A percentile compares a stretch with the other conserved stretches of the same genome.
These are phyloP conservation scores for Alternaria dauci DNA, from an alignment of 2,329 filamentous ascomycete species.

Conservation along the genomic window DNA sequence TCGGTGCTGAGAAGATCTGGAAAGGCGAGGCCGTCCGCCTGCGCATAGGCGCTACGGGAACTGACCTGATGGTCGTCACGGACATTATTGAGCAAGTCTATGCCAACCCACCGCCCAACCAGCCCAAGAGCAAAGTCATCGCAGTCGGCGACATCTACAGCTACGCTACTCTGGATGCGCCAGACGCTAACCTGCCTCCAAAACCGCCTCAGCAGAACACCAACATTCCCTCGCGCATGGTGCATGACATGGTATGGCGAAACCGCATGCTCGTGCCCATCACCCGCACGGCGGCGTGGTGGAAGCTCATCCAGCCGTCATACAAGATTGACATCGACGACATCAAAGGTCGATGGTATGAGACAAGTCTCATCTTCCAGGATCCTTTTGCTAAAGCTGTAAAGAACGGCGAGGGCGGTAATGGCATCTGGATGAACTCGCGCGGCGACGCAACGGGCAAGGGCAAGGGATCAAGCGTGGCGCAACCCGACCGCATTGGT, in stretches of 20 bases:
- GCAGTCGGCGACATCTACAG: slow-evolving; percentile 63
- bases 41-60: slow-evolving; percentile 51
- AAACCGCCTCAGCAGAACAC: slow-evolving; percentile 51
- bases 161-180: slow-evolving; percentile 50
- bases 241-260: slow-evolving; percentile 60
- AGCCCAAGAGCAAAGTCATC: slow-evolving; percentile 45
- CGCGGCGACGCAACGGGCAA: slow-evolving; percentile 52
- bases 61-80: slow-evolving; percentile 60
- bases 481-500: slow-evolving; percentile 46
- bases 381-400: slow-evolving; percentile 44
- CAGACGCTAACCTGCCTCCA: slow-evolving; percentile 42
- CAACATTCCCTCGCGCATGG: slow-evolving; percentile 60
- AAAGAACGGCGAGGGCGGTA: slow-evolving; percentile 52
- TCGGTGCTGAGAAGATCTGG: slow-evolving; percentile 69
- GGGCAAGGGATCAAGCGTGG: slow-evolving; percentile 37
- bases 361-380: slow-evolving; percentile 60
- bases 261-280: slow-evolving; percentile 55
- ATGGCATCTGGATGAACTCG: slow-evolving; percentile 59
- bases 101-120: slow-evolving; percentile 16
- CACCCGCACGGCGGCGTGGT: slow-evolving; percentile 51
- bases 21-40: slow-evolving; percentile 66
- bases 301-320: slow-evolving; percentile 52
- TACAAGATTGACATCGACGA: slow-evolving; percentile 55
- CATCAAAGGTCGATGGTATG: slow-evolving; percentile 69
- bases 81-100: slow-evolving; percentile 54